Evolutionary conservation across 352 stramenopile genomes (phyloP).

Genomic region (Pythium guiyangense): DNA sequence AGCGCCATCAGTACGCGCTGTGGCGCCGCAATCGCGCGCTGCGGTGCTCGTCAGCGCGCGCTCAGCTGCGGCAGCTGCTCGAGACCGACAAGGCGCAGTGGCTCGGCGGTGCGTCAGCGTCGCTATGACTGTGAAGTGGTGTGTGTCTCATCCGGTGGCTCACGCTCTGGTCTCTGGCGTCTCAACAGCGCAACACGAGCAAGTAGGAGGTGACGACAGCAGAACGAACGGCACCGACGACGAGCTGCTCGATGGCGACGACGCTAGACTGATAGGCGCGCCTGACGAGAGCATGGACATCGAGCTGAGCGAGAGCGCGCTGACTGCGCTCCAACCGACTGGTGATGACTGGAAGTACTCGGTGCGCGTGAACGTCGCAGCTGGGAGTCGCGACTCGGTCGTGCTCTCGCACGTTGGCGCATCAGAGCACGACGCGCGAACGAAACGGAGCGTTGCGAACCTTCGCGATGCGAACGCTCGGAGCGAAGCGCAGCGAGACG

Average conservation of each 20-base stretch:
- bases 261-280: too few relatives aligned
- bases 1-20: constrained; percentile 48
- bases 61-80: constrained; percentile 25
- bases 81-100: constrained; percentile 22
- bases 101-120: constrained; percentile 20
- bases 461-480: background rate
- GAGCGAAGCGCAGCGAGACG: background rate
- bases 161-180: too few relatives aligned
- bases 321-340: background rate
- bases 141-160: background rate
- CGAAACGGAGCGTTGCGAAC: background rate
- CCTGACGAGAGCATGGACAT: too few relatives aligned
- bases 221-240: too few relatives aligned
- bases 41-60: constrained; percentile 30
- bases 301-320: background rate
- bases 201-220: too few relatives aligned
- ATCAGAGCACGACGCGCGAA: too few relatives aligned
- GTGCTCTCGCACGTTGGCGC: constrained; percentile 9
- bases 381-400: constrained; percentile 20
- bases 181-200: too few relatives aligned
- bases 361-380: constrained; percentile 29
- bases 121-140: background rate
- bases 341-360: constrained; percentile 10
- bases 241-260: too few relatives aligned
- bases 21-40: constrained; percentile 47